phyloP scores from a whole-genome alignment of 495 filamentous ascomycete species.

The Terfezia claveryi region DNA sequence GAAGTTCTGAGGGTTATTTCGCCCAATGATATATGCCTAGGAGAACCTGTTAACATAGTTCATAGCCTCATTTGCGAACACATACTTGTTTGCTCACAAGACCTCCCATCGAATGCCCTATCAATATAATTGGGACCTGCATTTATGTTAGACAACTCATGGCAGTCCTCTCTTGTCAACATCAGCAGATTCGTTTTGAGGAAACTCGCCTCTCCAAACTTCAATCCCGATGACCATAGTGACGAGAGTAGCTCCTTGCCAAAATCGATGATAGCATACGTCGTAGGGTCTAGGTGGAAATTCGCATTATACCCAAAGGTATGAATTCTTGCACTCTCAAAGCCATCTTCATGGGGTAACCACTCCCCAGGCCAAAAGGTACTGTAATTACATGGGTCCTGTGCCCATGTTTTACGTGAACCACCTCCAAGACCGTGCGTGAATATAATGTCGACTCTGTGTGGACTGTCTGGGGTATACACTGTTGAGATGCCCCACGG shows the following conservation, averaged over 20 bases:
- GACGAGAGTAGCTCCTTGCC: slow-evolving; percentile 11
- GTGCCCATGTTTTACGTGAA: slow-evolving; percentile 21
- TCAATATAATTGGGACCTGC: slow-evolving; percentile 17
- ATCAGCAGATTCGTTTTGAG: neutral
- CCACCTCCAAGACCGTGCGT: slow-evolving; percentile 23
- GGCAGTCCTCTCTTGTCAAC: neutral
- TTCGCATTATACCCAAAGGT: slow-evolving; percentile 20
- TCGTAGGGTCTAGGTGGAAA: slow-evolving; percentile 7
- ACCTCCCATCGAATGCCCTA: slow-evolving; percentile 21
- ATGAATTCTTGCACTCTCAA: slow-evolving; percentile 13
- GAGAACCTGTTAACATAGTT: neutral
- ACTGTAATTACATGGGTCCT: slow-evolving; percentile 7
- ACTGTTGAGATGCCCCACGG: no score
- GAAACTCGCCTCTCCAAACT: slow-evolving; percentile 5
- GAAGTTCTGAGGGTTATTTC: slow-evolving; percentile 7
- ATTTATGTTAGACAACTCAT: slow-evolving; percentile 2
- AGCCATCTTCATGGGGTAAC: slow-evolving; percentile 17
- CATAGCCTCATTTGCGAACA: neutral
- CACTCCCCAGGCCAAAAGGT: slow-evolving; percentile 23
- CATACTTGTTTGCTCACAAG: slow-evolving; percentile 18
- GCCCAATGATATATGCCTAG: slow-evolving; percentile 17
- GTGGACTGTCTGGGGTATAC: no score
- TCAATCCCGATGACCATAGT: slow-evolving; percentile 9
- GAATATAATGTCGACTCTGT: slow-evolving; percentile 19
- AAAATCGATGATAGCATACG: slow-evolving; percentile 16